Evolutionary conservation across 768 basidiomycete genomes (phyloP).

Genomic region (Agrocybe pediades): DNA sequence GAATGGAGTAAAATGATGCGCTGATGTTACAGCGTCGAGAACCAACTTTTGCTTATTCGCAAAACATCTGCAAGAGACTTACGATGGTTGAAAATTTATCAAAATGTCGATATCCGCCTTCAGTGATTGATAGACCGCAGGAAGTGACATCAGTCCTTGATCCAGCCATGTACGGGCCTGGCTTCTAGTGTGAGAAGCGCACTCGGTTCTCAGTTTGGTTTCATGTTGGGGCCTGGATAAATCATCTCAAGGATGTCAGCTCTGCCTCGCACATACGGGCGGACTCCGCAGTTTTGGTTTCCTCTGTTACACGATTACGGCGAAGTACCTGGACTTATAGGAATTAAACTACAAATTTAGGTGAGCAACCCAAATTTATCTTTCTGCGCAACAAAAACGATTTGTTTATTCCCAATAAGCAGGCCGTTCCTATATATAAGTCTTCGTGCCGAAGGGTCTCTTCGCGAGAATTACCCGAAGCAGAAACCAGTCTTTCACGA

Average conservation of each 20-base stretch:
- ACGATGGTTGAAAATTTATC: not conserved
- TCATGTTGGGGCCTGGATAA: conserved; percentile 7
- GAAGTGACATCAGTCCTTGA: conserved; percentile 12
- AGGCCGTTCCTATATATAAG: not conserved
- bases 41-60: no score
- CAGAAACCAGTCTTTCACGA: conserved; percentile 15
- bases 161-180: conserved; percentile 12
- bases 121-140: not conserved
- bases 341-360: conserved; percentile 7
- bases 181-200: conserved; percentile 21
- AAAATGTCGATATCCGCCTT: not conserved
- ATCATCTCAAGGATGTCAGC: conserved; percentile 12
- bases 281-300: conserved; percentile 14
- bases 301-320: conserved; percentile 6
- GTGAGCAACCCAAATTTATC: conserved; percentile 7
- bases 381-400: conserved; percentile 1
- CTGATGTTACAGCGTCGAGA: no score
- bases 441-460: conserved; percentile 8
- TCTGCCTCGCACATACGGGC: not conserved
- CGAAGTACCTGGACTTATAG: conserved; percentile 14
- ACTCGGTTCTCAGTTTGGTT: conserved; percentile 6
- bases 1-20: no score
- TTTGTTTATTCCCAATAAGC: not conserved
- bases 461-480: conserved; percentile 10
- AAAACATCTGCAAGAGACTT: no score